Evolutionary conservation across 2,329 filamentous ascomycete genomes (phyloP).

Genomic region (Anthostomella pinea): DNA sequence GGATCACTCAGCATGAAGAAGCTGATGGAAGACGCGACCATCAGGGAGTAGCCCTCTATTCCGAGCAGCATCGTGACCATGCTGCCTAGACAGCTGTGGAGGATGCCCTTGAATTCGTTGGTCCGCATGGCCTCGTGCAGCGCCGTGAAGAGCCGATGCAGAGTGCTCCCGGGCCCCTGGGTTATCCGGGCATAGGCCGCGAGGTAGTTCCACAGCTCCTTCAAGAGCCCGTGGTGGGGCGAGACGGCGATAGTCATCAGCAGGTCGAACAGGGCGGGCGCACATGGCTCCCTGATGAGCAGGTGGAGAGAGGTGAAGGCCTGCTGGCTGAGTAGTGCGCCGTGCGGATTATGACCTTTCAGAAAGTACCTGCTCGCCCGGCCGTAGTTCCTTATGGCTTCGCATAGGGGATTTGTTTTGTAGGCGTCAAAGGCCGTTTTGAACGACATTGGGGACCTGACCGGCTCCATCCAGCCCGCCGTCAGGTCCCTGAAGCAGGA

Average conservation of each 20-base stretch:
- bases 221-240: slow-evolving; percentile 14
- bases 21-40: too few relatives aligned
- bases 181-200: slow-evolving; percentile 13
- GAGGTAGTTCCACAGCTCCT: slow-evolving; percentile 20
- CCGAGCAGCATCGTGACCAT: too few relatives aligned
- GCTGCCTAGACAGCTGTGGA: too few relatives aligned
- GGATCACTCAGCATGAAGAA: too few relatives aligned
- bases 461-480: slow-evolving; percentile 13
- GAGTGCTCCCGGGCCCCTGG: too few relatives aligned
- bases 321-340: slow-evolving; percentile 15
- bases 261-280: slow-evolving; percentile 19
- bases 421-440: slow-evolving; percentile 16
- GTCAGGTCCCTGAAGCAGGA: slow-evolving; percentile 19
- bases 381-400: slow-evolving; percentile 22
- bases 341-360: slow-evolving; percentile 12
- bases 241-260: slow-evolving; percentile 19
- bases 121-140: too few relatives aligned
- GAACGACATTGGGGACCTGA: slow-evolving; percentile 9
- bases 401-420: slow-evolving; percentile 17
- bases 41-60: too few relatives aligned
- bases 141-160: too few relatives aligned
- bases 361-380: slow-evolving; percentile 22
- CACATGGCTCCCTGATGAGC: slow-evolving; percentile 16
- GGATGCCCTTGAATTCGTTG: too few relatives aligned
- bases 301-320: slow-evolving; percentile 18